These are phyloP conservation scores for Podila verticillata DNA, from an alignment of 192 early-diverging fungal species.

Conservation along the genomic window DNA sequence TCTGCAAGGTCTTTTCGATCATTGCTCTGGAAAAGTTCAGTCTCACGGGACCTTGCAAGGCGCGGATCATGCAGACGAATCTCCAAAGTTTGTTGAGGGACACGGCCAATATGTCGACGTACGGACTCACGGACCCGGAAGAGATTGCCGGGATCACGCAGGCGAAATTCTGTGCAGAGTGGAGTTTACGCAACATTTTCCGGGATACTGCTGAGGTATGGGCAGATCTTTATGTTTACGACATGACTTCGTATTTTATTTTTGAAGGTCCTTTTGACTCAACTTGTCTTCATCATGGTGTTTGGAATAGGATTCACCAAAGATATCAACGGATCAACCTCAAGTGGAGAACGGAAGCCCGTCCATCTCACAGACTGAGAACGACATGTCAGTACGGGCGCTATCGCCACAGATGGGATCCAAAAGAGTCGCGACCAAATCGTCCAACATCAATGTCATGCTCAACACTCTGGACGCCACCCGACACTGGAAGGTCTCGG, in stretches of 20 bases:
- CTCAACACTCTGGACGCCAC: slow-evolving; percentile 66
- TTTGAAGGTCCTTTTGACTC: too few species aligned
- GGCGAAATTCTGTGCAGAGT: slow-evolving; percentile 60
- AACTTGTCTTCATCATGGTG: too few species aligned
- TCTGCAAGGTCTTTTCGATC: slow-evolving; percentile 62
- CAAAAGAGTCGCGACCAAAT: slow-evolving; percentile 7
- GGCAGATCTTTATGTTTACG: background rate
- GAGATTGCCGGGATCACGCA: slow-evolving; percentile 47
- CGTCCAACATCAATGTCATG: slow-evolving; percentile 53
- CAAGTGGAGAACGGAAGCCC: background rate
- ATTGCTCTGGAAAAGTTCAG: slow-evolving; percentile 67
- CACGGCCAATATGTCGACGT: slow-evolving; percentile 28
- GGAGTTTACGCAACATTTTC: slow-evolving; percentile 63
- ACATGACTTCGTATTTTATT: too few species aligned
- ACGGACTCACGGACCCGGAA: slow-evolving; percentile 28
- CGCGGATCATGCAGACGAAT: slow-evolving; percentile 45
- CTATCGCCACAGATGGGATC: background rate
- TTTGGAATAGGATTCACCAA: too few species aligned
- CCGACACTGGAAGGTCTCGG: slow-evolving; percentile 62
- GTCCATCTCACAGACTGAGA: slow-evolving; percentile 9
- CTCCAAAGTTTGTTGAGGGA: slow-evolving; percentile 30
- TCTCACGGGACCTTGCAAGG: slow-evolving; percentile 58
- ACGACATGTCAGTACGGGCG: slow-evolving; percentile 7
- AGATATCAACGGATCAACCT: too few species aligned
- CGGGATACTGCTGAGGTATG: slow-evolving; percentile 41